Evolutionary conservation across 2,329 filamentous ascomycete genomes (phyloP).

Genomic region (Parastagonospora nodorum): DNA sequence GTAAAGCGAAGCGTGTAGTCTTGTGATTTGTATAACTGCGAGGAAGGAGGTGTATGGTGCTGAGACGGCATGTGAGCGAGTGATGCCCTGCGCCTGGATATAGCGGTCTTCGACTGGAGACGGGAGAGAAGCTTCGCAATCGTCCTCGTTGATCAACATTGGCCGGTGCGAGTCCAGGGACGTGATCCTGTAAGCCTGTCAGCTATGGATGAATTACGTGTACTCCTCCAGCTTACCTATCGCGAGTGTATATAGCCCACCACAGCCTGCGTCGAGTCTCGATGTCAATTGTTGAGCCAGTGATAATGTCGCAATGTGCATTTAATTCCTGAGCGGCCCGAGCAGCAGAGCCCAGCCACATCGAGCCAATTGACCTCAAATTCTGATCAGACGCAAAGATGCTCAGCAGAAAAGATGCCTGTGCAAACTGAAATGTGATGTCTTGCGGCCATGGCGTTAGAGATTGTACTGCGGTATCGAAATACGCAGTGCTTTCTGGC

Average conservation of each 20-base stretch:
- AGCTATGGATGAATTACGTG: slow-evolving; percentile 16
- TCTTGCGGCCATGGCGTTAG: slow-evolving; percentile 84
- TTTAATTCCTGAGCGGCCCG: slow-evolving; percentile 83
- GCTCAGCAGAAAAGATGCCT: slow-evolving; percentile 72
- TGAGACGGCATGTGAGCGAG: slow-evolving; percentile 44
- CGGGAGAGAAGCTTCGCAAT: slow-evolving; percentile 84
- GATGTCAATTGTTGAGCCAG: slow-evolving; percentile 72
- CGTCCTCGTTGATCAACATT: slow-evolving; percentile 80
- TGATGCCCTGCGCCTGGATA: slow-evolving; percentile 61
- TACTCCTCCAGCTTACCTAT: slow-evolving; percentile 62
- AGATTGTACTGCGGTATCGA: slow-evolving; percentile 71
- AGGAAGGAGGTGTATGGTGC: slow-evolving; percentile 70
- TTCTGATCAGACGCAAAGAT: slow-evolving; percentile 87
- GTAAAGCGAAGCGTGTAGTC: slow-evolving; percentile 74
- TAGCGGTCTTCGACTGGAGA: slow-evolving; percentile 80
- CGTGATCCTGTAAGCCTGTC: slow-evolving; percentile 61
- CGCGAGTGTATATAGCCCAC: slow-evolving; percentile 93
- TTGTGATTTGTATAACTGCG: slow-evolving; percentile 79
- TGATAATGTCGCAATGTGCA: not conserved
- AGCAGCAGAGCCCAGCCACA: slow-evolving; percentile 81
- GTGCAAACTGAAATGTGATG: slow-evolving; percentile 74
- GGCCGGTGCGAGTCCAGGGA: slow-evolving; percentile 82
- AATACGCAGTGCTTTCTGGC: slow-evolving; percentile 64
- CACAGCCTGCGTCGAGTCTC: slow-evolving; percentile 88
- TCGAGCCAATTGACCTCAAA: slow-evolving; percentile 81